Evolutionary conservation across 2,329 filamentous ascomycete species (phyloP).

Genomic region (Clarireedia hainanense): DNA sequence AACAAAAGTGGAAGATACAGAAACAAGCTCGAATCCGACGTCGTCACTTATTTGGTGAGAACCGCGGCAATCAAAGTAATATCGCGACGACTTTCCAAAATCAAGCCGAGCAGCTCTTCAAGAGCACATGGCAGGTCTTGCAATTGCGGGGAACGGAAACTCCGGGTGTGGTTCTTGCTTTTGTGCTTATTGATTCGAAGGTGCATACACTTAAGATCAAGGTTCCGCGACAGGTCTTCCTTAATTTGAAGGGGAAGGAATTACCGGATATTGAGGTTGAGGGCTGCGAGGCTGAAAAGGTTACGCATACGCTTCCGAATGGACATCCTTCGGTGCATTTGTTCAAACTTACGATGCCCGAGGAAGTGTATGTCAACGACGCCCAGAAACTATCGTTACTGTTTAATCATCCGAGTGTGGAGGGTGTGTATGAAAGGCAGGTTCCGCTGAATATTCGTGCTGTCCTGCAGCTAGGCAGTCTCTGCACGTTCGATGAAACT

Average conservation of each 20-base stretch:
- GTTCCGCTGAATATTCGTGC: slow-evolving; percentile 81
- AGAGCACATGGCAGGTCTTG: slow-evolving; percentile 89
- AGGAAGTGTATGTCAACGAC: slow-evolving; percentile 80
- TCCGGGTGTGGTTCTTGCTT: slow-evolving; percentile 79
- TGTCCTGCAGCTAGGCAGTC: slow-evolving; percentile 79
- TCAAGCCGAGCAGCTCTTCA: slow-evolving; percentile 83
- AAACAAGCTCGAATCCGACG: slow-evolving; percentile 80
- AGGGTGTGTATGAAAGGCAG: slow-evolving; percentile 94
- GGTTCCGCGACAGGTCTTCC: slow-evolving; percentile 80
- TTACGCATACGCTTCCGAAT: slow-evolving; percentile 88
- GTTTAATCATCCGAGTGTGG: slow-evolving; percentile 88
- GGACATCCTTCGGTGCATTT: slow-evolving; percentile 90
- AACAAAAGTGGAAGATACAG: slow-evolving; percentile 98
- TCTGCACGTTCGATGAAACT: slow-evolving; percentile 86
- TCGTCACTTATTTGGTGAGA: slow-evolving; percentile 88
- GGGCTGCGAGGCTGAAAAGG: slow-evolving; percentile 84
- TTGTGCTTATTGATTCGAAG: slow-evolving; percentile 88
- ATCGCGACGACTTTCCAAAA: slow-evolving; percentile 74
- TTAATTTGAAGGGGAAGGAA: slow-evolving; percentile 84
- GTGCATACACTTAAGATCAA: slow-evolving; percentile 82
- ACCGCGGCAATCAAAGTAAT: slow-evolving; percentile 58
- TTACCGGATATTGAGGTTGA: slow-evolving; percentile 82
- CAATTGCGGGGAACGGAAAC: slow-evolving; percentile 77
- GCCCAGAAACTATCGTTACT: slow-evolving; percentile 72
- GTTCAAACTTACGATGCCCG: slow-evolving; percentile 86